These are phyloP conservation scores for Tolypocladium guangdongense DNA, from an alignment of 2,329 filamentous ascomycete genomes.

Conservation along the genomic window DNA sequence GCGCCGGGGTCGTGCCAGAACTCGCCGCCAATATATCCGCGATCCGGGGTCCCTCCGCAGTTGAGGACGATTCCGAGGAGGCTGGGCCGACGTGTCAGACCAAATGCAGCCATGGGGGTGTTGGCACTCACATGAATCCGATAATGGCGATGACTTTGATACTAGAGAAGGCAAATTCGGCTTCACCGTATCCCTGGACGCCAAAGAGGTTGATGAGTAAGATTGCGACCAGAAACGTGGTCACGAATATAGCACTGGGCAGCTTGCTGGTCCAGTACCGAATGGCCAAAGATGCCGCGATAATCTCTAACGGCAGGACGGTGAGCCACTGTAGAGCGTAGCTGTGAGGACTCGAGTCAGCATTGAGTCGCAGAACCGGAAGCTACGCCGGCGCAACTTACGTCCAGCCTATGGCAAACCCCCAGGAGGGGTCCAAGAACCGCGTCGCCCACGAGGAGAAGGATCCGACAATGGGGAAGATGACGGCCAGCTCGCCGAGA, in stretches of 20 bases:
- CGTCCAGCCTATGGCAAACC: slow-evolving; percentile 94
- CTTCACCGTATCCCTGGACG: slow-evolving; percentile 80
- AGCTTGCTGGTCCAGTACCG: slow-evolving; percentile 62
- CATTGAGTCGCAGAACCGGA: background rate
- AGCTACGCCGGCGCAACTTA: slow-evolving; percentile 27
- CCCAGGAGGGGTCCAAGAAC: slow-evolving; percentile 89
- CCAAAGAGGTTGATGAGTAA: slow-evolving; percentile 79
- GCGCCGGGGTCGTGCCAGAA: slow-evolving; percentile 76
- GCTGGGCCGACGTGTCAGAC: slow-evolving; percentile 26
- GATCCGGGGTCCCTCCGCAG: slow-evolving; percentile 62
- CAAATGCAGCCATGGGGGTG: background rate
- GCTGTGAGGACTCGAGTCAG: slow-evolving; percentile 25
- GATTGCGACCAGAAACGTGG: slow-evolving; percentile 70
- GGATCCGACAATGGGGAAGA: slow-evolving; percentile 83
- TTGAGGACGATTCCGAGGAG: slow-evolving; percentile 80
- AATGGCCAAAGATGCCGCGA: slow-evolving; percentile 76
- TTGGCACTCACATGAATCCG: slow-evolving; percentile 62
- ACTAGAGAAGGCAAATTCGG: slow-evolving; percentile 77
- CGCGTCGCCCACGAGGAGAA: slow-evolving; percentile 88
- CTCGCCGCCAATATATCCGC: slow-evolving; percentile 68
- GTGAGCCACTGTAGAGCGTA: slow-evolving; percentile 85
- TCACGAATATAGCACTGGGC: slow-evolving; percentile 66
- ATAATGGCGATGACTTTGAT: slow-evolving; percentile 80
- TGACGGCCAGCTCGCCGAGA: slow-evolving; percentile 83
- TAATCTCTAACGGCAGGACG: slow-evolving; percentile 73